phyloP scores from a whole-genome alignment of 2,329 filamentous ascomycete species.

The Tympanopsis confertula region DNA sequence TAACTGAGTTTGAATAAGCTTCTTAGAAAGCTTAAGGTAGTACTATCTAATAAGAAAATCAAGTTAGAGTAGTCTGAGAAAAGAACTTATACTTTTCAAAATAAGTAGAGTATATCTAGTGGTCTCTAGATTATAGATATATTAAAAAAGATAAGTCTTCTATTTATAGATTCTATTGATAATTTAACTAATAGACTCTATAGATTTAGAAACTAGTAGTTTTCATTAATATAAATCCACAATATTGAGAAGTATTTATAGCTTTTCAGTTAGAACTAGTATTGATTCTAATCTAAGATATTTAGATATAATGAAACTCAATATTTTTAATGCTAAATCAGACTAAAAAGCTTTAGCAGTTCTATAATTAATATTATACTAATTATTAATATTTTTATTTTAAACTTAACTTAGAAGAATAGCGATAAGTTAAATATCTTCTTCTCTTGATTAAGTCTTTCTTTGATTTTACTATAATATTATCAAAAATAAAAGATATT shows the following conservation, averaged over 20 bases:
- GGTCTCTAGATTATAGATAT: not conserved
- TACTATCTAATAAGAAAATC: slow-evolving; percentile 2
- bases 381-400: slow-evolving; percentile 2
- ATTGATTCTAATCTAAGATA: slow-evolving; percentile 7
- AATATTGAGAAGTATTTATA: slow-evolving; percentile 6
- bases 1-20: slow-evolving; percentile 6
- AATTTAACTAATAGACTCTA: slow-evolving; percentile 1
- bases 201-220: slow-evolving; percentile 6
- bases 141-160: not conserved
- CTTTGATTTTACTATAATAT: slow-evolving; percentile 5
- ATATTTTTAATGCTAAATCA: slow-evolving; percentile 8
- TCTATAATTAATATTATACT: not conserved
- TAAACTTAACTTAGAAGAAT: slow-evolving; percentile 4
- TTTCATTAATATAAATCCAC: slow-evolving; percentile 6
- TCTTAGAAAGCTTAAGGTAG: slow-evolving; percentile 5
- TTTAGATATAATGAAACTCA: slow-evolving; percentile 7
- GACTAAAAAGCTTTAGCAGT: slow-evolving; percentile 4
- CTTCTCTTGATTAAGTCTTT: slow-evolving; percentile 9
- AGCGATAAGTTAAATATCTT: slow-evolving; percentile 7
- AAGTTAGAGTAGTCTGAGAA: slow-evolving; percentile 1
- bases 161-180: slow-evolving; percentile 2
- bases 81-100: not conserved
- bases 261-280: slow-evolving; percentile 5
- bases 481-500: slow-evolving; percentile 8
- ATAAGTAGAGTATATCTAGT: not conserved